A percentile compares a stretch with the other conserved stretches of the same genome.
Evolutionary conservation across 257 asterid genomes (phyloP).

Genomic region (Solanum pimpinellifolium): DNA sequence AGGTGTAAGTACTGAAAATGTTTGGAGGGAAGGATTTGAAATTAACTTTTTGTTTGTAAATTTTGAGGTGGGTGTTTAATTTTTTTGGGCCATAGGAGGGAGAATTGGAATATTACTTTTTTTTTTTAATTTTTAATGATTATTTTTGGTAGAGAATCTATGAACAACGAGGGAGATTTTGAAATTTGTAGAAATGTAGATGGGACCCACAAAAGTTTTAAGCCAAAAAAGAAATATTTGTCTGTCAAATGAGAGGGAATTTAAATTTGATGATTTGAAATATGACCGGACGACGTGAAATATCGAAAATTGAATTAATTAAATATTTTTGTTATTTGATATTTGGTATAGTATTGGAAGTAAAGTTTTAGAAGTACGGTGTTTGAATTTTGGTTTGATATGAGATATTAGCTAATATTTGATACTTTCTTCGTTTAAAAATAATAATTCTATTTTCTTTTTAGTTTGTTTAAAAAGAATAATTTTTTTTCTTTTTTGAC

Average conservation of each 20-base stretch:
- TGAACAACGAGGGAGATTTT: slow-evolving; percentile 1
- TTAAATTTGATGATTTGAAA: too few relatives aligned
- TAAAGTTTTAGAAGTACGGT: too few relatives aligned
- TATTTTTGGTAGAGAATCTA: not conserved
- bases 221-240: not conserved
- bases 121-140: not conserved
- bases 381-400: too few relatives aligned
- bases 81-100: not conserved
- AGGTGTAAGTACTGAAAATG: not conserved
- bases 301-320: too few relatives aligned
- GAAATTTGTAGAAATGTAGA: not conserved
- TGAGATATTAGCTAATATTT: too few relatives aligned
- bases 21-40: slow-evolving; percentile 18
- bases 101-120: not conserved
- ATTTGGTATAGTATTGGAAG: too few relatives aligned
- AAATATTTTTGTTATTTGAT: too few relatives aligned
- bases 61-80: not conserved
- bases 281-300: too few relatives aligned
- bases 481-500: rapidly evolving
- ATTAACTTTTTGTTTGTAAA: not conserved
- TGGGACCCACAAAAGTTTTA: not conserved
- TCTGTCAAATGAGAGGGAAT: too few relatives aligned
- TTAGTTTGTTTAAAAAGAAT: too few relatives aligned
- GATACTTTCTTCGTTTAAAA: too few relatives aligned
- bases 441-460: too few relatives aligned